These are phyloP conservation scores for Cyphellophora attinorum DNA, from an alignment of 2,329 filamentous ascomycete species.

Conservation along the genomic window DNA sequence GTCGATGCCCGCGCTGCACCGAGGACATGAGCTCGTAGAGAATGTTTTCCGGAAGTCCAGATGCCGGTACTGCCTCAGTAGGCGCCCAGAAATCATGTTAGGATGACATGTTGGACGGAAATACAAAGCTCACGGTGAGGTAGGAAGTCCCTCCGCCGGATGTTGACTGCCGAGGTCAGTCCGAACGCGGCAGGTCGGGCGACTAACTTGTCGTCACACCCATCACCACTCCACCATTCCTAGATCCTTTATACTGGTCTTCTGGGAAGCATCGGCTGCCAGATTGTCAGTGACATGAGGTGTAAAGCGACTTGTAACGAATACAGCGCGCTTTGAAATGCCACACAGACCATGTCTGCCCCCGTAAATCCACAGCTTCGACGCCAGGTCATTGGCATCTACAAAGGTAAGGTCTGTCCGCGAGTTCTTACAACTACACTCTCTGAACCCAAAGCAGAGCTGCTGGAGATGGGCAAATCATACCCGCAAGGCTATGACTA, in stretches of 20 bases:
- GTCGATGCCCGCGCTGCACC: not conserved
- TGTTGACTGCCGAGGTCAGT: not conserved
- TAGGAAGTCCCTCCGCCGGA: too few species aligned
- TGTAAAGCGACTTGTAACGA: too few species aligned
- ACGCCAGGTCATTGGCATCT: slow-evolving; percentile 70
- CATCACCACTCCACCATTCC: too few species aligned
- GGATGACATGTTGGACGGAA: not conserved
- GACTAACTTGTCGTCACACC: too few species aligned
- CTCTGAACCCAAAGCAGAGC: slow-evolving; percentile 48
- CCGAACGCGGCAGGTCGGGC: not conserved
- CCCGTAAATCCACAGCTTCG: slow-evolving; percentile 49
- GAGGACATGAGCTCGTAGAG: not conserved
- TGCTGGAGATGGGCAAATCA: slow-evolving; percentile 72
- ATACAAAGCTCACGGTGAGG: not conserved
- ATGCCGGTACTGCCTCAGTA: not conserved
- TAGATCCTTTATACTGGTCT: too few species aligned
- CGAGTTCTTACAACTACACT: not conserved
- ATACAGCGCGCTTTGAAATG: too few species aligned
- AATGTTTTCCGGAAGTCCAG: not conserved
- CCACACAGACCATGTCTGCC: too few species aligned
- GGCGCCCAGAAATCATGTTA: not conserved
- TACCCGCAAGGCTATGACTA: slow-evolving; percentile 80
- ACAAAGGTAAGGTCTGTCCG: slow-evolving; percentile 73
- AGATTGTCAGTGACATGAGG: too few species aligned
- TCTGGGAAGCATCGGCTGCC: too few species aligned